Percentiles rank a stretch among this genome's conserved stretches.
Evolutionary conservation across 2,329 filamentous ascomycete species (phyloP).

Genomic region (Fusarium hostae): DNA sequence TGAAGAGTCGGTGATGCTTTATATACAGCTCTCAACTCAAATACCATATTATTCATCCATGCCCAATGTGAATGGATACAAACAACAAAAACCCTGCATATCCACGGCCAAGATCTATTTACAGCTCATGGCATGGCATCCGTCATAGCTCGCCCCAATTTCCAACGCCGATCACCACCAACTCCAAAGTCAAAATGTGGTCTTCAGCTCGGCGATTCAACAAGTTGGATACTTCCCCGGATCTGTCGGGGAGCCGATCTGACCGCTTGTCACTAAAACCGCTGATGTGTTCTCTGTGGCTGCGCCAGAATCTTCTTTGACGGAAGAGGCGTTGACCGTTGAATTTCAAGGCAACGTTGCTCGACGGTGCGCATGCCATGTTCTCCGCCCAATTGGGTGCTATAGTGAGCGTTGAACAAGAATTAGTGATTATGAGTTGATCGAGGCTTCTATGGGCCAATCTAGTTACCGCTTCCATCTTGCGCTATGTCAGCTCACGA

Average conservation of each 20-base stretch:
- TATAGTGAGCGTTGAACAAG: neutral
- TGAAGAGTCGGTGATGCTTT: conserved; percentile 1
- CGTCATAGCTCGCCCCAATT: conserved; percentile 19
- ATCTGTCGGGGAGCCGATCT: conserved; percentile 1
- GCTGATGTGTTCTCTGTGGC: neutral
- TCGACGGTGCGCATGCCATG: neutral
- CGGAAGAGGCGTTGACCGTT: neutral
- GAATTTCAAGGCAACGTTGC: conserved; percentile 17
- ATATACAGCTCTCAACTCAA: neutral
- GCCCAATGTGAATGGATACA: neutral
- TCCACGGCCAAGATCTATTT: conserved; percentile 20
- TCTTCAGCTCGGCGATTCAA: conserved; percentile 2
- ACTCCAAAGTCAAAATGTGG: neutral
- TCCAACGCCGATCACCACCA: conserved; percentile 9
- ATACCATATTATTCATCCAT: conserved; percentile 4
- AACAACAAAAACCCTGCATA: neutral
- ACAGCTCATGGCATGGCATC: conserved; percentile 10
- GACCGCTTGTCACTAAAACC: neutral
- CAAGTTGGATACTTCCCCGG: neutral
- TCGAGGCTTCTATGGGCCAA: neutral
- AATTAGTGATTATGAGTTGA: conserved; percentile 6
- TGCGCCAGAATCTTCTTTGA: conserved; percentile 6
- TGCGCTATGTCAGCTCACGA: conserved; percentile 1
- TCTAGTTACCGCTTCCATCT: neutral
- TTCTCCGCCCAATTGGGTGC: neutral